phyloP scores from a whole-genome alignment of 805 yeast species.

The Tetrapisispora arboricola region DNA sequence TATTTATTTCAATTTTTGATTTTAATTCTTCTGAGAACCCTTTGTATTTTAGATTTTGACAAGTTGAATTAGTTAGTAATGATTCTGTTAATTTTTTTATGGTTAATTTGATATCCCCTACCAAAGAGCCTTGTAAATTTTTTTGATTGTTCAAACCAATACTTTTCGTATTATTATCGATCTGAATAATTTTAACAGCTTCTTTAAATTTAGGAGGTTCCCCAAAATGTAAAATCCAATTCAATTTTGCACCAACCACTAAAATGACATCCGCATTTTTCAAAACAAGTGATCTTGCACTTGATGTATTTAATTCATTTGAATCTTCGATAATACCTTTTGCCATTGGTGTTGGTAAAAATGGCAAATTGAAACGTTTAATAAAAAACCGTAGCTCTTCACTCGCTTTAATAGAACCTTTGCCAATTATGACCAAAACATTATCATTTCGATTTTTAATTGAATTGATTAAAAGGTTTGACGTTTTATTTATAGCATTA shows the following conservation, averaged over 20 bases:
- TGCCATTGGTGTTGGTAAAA: conserved; percentile 72
- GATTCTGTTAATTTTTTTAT: conserved; percentile 28
- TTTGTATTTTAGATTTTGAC: conserved; percentile 5
- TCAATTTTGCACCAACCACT: conserved; percentile 55
- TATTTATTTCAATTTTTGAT: conserved; percentile 12
- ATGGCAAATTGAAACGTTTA: conserved; percentile 36
- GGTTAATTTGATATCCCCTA: conserved; percentile 44
- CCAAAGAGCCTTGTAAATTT: conserved; percentile 34
- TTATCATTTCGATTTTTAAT: conserved; percentile 13
- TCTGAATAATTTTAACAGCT: conserved; percentile 43
- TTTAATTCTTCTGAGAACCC: conserved; percentile 8
- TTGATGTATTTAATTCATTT: conserved; percentile 39
- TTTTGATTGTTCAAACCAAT: conserved; percentile 36
- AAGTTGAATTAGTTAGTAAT: conserved; percentile 8
- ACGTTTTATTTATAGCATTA: neutral
- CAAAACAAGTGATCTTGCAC: conserved; percentile 55
- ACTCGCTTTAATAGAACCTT: conserved; percentile 49
- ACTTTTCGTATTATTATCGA: conserved; percentile 45
- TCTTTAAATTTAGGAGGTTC: conserved; percentile 41
- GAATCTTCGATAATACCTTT: conserved; percentile 56
- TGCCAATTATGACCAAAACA: conserved; percentile 52
- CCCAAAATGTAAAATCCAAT: conserved; percentile 68
- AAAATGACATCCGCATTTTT: conserved; percentile 48
- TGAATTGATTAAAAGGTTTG: conserved; percentile 3
- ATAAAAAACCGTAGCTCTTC: conserved; percentile 34